Evolutionary conservation across 306 rosid genomes (phyloP).

Genomic region (Lithocarpus polystachyus): DNA sequence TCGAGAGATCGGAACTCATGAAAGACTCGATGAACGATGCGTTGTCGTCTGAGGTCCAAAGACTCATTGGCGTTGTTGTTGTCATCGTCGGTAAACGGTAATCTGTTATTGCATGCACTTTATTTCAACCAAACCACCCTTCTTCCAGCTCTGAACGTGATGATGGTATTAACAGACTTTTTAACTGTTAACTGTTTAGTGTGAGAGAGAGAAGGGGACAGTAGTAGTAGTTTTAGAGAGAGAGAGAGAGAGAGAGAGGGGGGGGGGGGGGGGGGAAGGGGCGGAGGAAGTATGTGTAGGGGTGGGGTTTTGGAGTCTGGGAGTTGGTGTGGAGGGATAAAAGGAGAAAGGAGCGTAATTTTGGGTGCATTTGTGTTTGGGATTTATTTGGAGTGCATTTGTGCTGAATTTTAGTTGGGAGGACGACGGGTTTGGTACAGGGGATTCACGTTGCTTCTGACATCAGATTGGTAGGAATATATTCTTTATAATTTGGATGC

Average conservation of each 20-base stretch:
- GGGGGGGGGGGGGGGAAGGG: background rate
- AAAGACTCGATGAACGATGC: slow-evolving; percentile 88
- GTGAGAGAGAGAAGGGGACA: no score
- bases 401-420: slow-evolving; percentile 16
- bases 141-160: no score
- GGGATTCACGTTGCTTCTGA: no score
- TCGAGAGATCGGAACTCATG: slow-evolving; percentile 66
- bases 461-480: no score
- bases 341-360: background rate
- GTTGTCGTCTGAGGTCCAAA: slow-evolving; percentile 76
- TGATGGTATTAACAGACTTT: no score
- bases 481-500: no score
- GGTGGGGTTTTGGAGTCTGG: background rate
- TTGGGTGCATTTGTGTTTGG: slow-evolving; percentile 22
- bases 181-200: no score
- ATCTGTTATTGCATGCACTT: slow-evolving; percentile 45
- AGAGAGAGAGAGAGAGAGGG: background rate
- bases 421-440: no score
- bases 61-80: slow-evolving; percentile 55
- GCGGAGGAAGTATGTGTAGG: background rate
- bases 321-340: background rate
- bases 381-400: slow-evolving; percentile 37
- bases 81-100: slow-evolving; percentile 16
- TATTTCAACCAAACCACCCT: no score
- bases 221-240: no score